Base-by-base conservation (phyloP, 1,139 yeast genomes). In the Blastobotrys buckinghamii region DNA sequence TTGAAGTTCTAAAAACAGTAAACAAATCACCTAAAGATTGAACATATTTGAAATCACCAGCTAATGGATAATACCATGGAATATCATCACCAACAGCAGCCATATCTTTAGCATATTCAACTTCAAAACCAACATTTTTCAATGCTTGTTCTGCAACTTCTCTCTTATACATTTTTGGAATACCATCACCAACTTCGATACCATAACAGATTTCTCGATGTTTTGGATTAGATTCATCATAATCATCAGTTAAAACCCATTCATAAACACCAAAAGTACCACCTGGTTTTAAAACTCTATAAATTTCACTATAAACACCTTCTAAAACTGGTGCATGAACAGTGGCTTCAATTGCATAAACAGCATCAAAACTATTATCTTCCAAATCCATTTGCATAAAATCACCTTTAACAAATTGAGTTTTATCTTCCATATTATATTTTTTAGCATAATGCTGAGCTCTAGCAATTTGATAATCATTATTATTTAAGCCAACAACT, bases 301-400 rank as follows among this genome's bases (percentile, higher is more conserved):
- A 92, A 65, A 94, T 92, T 74, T 92, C 96, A 50, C 87, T 76
- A 70, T 92, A 92, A 50, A 94, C 98, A 65, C 97, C 97, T 71
- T 89, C 96, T 64, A 94, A 79, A 44, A 82, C 86, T 53, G 98
- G 98, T 26, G 98, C 98, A 66, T 92, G 98, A 53, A 89, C 96
- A 40, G 98, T 92, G 51, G 98, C 98, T 74, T 92, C 98, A 65
- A 92, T 92, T 53, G 98, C 97, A 64, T 92, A 92, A 41, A 92
- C 98, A 44, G 96, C 96, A 69, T 92, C 98, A 65, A 94, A 92
- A 34, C 90, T 69, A 64, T 81, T 84, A 57, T 85, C 84, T 68
- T 82, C 88, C 62, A 94, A 90, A 62, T 92, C 97, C 97, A 92
- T 88, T 70, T 90, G 95, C 98, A 92, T 94, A 75, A 92, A 92